Evolutionary conservation across 1,139 yeast species (phyloP).

Genomic region (Kodamaea alishanica): DNA sequence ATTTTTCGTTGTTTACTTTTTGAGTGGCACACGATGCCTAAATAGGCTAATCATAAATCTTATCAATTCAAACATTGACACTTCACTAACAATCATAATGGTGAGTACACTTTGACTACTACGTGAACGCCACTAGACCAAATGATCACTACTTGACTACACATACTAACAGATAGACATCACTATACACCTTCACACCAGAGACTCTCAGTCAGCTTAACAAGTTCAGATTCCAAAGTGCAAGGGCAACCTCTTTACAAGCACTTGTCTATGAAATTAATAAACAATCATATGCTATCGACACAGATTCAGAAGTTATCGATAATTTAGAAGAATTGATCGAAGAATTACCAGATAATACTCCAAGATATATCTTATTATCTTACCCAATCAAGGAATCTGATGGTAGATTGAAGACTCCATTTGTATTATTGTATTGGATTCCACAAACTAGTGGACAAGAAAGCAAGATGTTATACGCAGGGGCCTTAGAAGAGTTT

Average conservation of each 20-base stretch:
- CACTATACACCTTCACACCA: slow-evolving; percentile 62
- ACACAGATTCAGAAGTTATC: slow-evolving; percentile 41
- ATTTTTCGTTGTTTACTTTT: slow-evolving; percentile 3
- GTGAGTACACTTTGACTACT: too few relatives aligned
- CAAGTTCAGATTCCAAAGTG: slow-evolving; percentile 69
- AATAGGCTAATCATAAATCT: not conserved
- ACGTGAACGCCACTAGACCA: too few relatives aligned
- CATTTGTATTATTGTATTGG: slow-evolving; percentile 79
- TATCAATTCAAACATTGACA: not conserved
- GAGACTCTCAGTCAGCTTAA: slow-evolving; percentile 60
- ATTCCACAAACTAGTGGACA: slow-evolving; percentile 81
- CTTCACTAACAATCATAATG: not conserved
- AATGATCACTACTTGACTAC: not conserved
- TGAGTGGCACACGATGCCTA: slow-evolving; percentile 3
- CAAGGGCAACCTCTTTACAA: slow-evolving; percentile 60
- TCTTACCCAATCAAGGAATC: slow-evolving; percentile 68
- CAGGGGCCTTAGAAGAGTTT: slow-evolving; percentile 81
- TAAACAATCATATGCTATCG: slow-evolving; percentile 55
- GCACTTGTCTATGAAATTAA: slow-evolving; percentile 62
- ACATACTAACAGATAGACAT: slow-evolving; percentile 24
- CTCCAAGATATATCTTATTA: slow-evolving; percentile 70
- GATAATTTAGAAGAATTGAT: slow-evolving; percentile 54
- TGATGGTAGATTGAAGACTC: slow-evolving; percentile 74
- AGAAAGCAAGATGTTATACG: slow-evolving; percentile 78
- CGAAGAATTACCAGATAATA: slow-evolving; percentile 78